Evolutionary conservation across 257 asterid species (phyloP), one percentile per base, ranked within the genome.

Genomic region (Echites panduratus): DNA sequence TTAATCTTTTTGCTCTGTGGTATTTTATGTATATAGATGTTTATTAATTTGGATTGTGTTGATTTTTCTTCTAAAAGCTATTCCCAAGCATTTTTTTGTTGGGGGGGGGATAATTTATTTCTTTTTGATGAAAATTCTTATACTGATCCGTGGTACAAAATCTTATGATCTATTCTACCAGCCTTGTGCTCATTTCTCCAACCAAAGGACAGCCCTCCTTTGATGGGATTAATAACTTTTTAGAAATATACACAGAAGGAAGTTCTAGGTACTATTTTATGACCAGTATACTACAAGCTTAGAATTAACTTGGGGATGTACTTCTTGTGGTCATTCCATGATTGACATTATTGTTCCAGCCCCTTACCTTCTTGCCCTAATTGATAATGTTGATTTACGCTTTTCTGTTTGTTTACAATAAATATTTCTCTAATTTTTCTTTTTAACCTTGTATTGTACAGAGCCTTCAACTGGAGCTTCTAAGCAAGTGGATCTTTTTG

Each of bases 401-500:
- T 41, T 64, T 19, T 2, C 24, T 17, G 11, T 62, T 70, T 22
- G 48, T 74, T 73, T 48, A 7, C 32, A 19, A 56, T 62, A 50
- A 13, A 47, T 16, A 45, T 35, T 54, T 54, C 45, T 48, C 26
- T 24, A 13, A 35, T 52, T 43, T n/a, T 26, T 77, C 47, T 48
- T 70, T 44, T 70, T n/a, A 9, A 26, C 58, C 70, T 66, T 64
- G 52, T 75, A 70, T 74, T 81, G 70, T 71, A 62, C 91, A 90
- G 97, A 85, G 82, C 82, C 89, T 65, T 79, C 93, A 82, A 70
- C 84, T 57, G 93, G 85, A 79, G 84, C 81, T 74, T 52, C 82
- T 54, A 86, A 79, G 74, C 94, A 90, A 89, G 89, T 87, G 82
- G 92, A 92, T 82, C 91, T 87, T 63, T 86, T 92, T 83, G 97